Conservation (phyloP, 768 basidiomycete genomes). For the Mycena metata region DNA sequence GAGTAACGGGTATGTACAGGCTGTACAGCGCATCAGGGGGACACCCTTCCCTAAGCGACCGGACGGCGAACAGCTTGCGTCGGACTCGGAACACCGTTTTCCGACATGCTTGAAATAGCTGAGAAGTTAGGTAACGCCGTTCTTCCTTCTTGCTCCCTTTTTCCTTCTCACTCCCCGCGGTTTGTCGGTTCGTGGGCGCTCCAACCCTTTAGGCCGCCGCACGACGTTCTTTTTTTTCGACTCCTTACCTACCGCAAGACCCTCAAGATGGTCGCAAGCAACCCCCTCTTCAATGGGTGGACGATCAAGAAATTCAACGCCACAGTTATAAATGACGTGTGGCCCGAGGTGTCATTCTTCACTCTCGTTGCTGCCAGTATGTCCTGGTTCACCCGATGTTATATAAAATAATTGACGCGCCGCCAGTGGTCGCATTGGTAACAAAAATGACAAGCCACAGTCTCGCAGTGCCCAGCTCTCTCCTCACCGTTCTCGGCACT, state of each 20-base stretch:
- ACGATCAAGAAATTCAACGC: conserved; percentile 53
- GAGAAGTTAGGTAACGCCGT: neutral
- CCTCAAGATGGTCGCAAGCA: conserved; percentile 20
- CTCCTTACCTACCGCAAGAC: neutral
- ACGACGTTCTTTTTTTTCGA: neutral
- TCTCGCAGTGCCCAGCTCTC: conserved; percentile 65
- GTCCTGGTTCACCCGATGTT: conserved; percentile 46
- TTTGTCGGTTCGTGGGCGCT: conserved; percentile 13
- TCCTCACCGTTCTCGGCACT: conserved; percentile 80
- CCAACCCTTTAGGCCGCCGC: neutral
- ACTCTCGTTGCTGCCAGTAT: conserved; percentile 68
- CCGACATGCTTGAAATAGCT: too few species aligned
- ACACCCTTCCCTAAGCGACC: too few species aligned
- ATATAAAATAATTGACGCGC: conserved; percentile 46
- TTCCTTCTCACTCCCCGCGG: neutral
- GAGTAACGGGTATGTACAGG: too few species aligned
- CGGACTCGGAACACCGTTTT: too few species aligned
- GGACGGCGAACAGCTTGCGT: too few species aligned
- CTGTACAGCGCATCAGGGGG: too few species aligned
- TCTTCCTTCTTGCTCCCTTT: neutral
- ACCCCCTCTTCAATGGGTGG: conserved; percentile 16
- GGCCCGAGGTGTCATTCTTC: conserved; percentile 76
- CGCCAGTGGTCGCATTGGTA: conserved; percentile 70
- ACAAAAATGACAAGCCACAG: conserved; percentile 61
- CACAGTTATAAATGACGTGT: conserved; percentile 74